A percentile compares a stretch with the other conserved stretches of the same genome.
Conservation (phyloP, 768 basidiomycete species). For the Auriscalpium vulgare region DNA sequence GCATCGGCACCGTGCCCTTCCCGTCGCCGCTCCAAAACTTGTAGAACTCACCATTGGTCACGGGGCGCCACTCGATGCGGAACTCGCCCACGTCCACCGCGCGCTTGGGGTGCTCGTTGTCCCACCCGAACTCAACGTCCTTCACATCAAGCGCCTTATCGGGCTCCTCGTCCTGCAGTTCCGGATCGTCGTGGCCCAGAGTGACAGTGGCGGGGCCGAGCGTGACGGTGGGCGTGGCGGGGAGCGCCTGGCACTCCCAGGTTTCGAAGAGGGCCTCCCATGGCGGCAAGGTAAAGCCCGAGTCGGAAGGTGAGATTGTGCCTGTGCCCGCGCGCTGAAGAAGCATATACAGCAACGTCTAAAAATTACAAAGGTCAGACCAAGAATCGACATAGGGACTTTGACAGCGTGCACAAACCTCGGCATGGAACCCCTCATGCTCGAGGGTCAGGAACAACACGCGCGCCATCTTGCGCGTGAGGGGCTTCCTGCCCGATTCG, state of each 20-base stretch:
- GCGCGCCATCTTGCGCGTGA: conserved; percentile 64
- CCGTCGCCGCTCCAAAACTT: conserved; percentile 45
- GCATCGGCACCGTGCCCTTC: conserved; percentile 41
- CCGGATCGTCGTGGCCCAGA: conserved; percentile 80
- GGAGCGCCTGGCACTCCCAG: conserved; percentile 42
- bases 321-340: conserved; percentile 73
- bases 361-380: neutral
- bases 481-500: conserved; percentile 34
- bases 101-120: conserved; percentile 78
- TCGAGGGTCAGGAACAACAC: conserved; percentile 88
- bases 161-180: conserved; percentile 50
- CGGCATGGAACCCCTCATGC: conserved; percentile 84
- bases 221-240: conserved; percentile 36
- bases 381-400: neutral
- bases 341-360: conserved; percentile 93
- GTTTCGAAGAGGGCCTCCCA: conserved; percentile 49
- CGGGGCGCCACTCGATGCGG: conserved; percentile 74
- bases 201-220: conserved; percentile 52
- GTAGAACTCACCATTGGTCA: conserved; percentile 85
- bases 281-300: conserved; percentile 62
- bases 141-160: conserved; percentile 25
- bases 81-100: conserved; percentile 57
- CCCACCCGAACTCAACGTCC: conserved; percentile 84
- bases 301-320: conserved; percentile 71
- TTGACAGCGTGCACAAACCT: conserved; percentile 33